phyloP scores from a whole-genome alignment of 2,329 filamentous ascomycete genomes.

The Calonectria montana region DNA sequence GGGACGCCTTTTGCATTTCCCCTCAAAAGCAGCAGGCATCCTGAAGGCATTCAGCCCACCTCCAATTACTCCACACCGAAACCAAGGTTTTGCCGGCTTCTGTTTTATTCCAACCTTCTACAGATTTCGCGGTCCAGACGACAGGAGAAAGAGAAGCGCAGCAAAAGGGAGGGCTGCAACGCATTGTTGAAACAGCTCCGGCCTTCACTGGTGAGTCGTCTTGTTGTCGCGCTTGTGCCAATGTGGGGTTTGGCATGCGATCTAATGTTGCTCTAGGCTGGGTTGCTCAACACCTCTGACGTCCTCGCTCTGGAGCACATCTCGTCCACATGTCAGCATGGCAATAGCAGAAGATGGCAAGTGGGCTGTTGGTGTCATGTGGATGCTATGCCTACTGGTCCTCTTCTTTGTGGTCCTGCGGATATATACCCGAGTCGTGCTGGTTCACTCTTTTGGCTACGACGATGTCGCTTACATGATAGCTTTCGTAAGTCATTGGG shows the following conservation, averaged over 20 bases:
- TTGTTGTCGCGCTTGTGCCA: not conserved
- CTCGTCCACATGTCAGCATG: not conserved
- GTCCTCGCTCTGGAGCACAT: not conserved
- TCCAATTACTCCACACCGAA: not conserved
- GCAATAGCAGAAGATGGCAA: constrained; percentile 2
- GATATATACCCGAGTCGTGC: constrained; percentile 47
- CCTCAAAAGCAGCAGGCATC: not conserved
- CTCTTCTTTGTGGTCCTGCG: constrained; percentile 46
- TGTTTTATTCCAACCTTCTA: not conserved
- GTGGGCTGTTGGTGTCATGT: constrained; percentile 19
- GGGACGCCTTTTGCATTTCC: not conserved
- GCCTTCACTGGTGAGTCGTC: not conserved
- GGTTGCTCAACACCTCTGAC: not conserved
- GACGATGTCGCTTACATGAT: constrained; percentile 46
- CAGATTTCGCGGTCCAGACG: not conserved
- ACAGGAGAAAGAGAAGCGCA: not conserved
- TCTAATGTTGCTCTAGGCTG: not conserved
- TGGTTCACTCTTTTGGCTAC: constrained; percentile 41
- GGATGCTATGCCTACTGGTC: constrained; percentile 30
- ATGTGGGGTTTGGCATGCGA: too few species aligned
- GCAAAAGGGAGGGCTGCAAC: not conserved
- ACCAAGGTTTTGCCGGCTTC: not conserved
- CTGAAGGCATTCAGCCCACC: not conserved
- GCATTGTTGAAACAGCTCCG: not conserved
- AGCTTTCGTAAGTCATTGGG: not conserved